Percentiles rank a stretch among this genome's conserved stretches.
These are phyloP conservation scores for Calocybe cyanea DNA, from an alignment of 768 basidiomycete genomes.

Conservation along the genomic window DNA sequence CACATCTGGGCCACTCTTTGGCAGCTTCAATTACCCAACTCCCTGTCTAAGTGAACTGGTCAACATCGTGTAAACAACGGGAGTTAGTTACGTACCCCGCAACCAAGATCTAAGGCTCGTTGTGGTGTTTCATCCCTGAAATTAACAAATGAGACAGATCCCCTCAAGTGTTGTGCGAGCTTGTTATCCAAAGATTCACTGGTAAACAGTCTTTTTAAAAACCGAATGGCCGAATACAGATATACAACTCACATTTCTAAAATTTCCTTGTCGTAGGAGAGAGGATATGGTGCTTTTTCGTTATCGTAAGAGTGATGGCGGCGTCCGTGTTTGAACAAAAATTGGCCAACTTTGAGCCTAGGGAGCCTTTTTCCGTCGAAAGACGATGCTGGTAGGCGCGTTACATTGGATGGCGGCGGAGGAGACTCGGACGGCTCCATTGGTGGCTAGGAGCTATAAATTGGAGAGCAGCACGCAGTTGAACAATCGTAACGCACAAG, in stretches of 20 bases:
- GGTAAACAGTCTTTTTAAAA: background rate
- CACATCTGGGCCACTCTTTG: slow-evolving; percentile 62
- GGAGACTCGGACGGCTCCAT: slow-evolving; percentile 21
- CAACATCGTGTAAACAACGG: slow-evolving; percentile 1
- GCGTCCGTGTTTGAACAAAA: slow-evolving; percentile 56
- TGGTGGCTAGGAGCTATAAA: slow-evolving; percentile 1
- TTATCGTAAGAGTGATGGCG: slow-evolving; percentile 64
- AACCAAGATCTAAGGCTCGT: slow-evolving; percentile 65
- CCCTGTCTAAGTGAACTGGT: slow-evolving; percentile 41
- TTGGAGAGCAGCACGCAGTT: background rate
- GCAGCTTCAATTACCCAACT: slow-evolving; percentile 73
- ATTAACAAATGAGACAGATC: slow-evolving; percentile 57
- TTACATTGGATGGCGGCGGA: slow-evolving; percentile 9
- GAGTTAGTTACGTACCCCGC: slow-evolving; percentile 50
- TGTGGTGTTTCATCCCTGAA: slow-evolving; percentile 49
- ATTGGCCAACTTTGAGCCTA: slow-evolving; percentile 52
- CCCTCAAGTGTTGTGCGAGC: slow-evolving; percentile 44
- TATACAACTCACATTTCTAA: slow-evolving; percentile 51
- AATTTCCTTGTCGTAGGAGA: slow-evolving; percentile 64
- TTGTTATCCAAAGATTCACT: slow-evolving; percentile 57
- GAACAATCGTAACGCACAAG: background rate
- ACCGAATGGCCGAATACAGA: background rate
- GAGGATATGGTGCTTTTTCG: slow-evolving; percentile 78
- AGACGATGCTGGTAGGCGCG: slow-evolving; percentile 19
- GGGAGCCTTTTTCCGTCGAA: slow-evolving; percentile 34